Evolutionary conservation across 2,329 filamentous ascomycete species (phyloP).

Genomic region (Botryotinia narcissicola): DNA sequence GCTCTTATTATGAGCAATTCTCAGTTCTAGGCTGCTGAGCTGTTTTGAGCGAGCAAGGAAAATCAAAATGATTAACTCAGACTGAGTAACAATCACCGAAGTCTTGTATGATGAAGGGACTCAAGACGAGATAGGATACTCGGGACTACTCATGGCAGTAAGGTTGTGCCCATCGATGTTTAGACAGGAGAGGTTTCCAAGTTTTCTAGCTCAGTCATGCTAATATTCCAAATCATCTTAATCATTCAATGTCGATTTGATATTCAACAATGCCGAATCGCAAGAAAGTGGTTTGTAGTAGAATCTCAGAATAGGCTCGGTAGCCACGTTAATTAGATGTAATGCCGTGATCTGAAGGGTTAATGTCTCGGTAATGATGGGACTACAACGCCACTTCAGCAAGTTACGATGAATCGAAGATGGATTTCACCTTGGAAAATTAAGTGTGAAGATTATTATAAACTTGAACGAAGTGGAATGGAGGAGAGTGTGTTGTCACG

Average conservation of each 20-base stretch:
- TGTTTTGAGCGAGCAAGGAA: neutral
- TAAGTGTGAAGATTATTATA: neutral
- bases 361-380: neutral
- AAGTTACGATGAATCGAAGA: neutral
- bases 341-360: neutral
- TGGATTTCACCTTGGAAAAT: neutral
- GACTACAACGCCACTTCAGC: rapidly evolving
- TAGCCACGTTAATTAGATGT: neutral
- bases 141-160: neutral
- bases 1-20: neutral
- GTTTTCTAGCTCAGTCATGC: neutral
- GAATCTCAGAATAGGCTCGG: neutral
- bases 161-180: neutral
- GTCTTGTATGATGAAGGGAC: neutral
- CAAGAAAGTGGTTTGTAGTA: neutral
- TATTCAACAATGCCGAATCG: neutral
- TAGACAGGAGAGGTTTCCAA: no score
- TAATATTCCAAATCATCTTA: rapidly evolving
- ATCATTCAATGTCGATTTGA: rapidly evolving
- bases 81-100: neutral
- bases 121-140: neutral
- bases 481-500: rapidly evolving
- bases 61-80: no score
- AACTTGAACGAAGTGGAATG: neutral
- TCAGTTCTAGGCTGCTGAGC: neutral